Evolutionary conservation across 495 filamentous ascomycete species (phyloP).

Genomic region (Durotheca rogersii): DNA sequence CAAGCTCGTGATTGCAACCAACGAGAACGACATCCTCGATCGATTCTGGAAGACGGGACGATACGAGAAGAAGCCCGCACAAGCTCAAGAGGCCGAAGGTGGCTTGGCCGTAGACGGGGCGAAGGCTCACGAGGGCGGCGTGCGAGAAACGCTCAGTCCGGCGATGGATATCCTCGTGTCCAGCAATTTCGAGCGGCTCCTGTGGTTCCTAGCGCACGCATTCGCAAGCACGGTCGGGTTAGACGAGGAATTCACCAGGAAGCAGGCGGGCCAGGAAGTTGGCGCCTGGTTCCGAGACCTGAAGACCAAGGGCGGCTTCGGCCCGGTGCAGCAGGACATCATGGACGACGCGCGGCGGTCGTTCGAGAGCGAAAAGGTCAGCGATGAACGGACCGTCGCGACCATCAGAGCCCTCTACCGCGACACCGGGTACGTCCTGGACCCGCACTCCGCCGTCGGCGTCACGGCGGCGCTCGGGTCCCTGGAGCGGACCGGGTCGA

Average conservation of each 20-base stretch:
- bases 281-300: constrained; percentile 69
- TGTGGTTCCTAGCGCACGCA: constrained; percentile 87
- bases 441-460: constrained; percentile 89
- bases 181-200: constrained; percentile 91
- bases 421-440: constrained; percentile 72
- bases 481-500: constrained; percentile 53
- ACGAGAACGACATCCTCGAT: constrained; percentile 88
- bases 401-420: constrained; percentile 70
- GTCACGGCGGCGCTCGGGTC: constrained; percentile 70
- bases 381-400: constrained; percentile 70
- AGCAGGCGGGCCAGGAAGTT: constrained; percentile 65
- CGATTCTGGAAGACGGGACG: constrained; percentile 80
- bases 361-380: constrained; percentile 85
- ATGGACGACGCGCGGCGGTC: constrained; percentile 58
- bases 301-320: constrained; percentile 78
- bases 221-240: constrained; percentile 53
- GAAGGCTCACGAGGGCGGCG: constrained; percentile 66
- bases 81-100: constrained; percentile 54
- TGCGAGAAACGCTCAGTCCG: constrained; percentile 83
- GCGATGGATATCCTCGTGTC: constrained; percentile 97
- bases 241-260: constrained; percentile 59
- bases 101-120: constrained; percentile 60
- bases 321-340: constrained; percentile 65
- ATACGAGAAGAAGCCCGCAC: constrained; percentile 73
- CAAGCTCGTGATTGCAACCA: constrained; percentile 84